Evolutionary conservation across 352 stramenopile genomes (phyloP).

Genomic region (Peronosclerospora sorghi): DNA sequence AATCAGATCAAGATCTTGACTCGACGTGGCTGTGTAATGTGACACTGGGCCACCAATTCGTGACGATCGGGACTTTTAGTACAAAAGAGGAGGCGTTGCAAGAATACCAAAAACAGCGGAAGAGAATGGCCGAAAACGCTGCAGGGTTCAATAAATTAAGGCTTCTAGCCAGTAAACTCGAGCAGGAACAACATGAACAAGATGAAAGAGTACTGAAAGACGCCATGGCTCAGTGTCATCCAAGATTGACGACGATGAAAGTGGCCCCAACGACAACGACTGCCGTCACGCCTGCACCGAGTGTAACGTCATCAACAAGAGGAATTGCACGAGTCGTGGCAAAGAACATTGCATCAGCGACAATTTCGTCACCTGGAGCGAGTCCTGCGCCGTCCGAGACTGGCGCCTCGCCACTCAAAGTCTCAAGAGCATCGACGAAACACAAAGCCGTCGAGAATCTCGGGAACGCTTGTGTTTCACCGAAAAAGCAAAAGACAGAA

Average conservation of each 20-base stretch:
- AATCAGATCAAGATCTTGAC: constrained; percentile 1
- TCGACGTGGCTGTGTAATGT: constrained; percentile 43
- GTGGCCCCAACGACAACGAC: constrained; percentile 5
- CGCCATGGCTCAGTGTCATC: constrained; percentile 31
- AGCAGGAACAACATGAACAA: constrained; percentile 13
- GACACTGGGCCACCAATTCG: constrained; percentile 25
- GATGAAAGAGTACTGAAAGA: constrained; percentile 27
- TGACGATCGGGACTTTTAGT: constrained; percentile 27
- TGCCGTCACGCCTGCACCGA: not conserved
- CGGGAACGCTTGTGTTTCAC: not conserved
- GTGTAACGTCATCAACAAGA: not conserved
- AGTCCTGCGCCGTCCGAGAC: constrained; percentile 9
- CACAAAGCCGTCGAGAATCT: constrained; percentile 9
- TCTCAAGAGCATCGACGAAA: constrained; percentile 10
- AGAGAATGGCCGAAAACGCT: constrained; percentile 14
- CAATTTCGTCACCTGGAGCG: constrained; percentile 8
- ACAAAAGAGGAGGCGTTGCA: constrained; percentile 29
- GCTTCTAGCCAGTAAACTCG: constrained; percentile 13
- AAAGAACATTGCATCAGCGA: constrained; percentile 6
- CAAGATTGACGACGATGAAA: constrained; percentile 26
- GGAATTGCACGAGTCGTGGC: constrained; percentile 2
- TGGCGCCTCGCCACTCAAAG: constrained; percentile 11
- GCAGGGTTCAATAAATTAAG: constrained; percentile 20
- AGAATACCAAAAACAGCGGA: constrained; percentile 34
- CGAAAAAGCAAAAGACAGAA: constrained; percentile 14